These are phyloP conservation scores for Hymenoscyphus fructigenus DNA, from an alignment of 2,329 filamentous ascomycete species.

Conservation along the genomic window DNA sequence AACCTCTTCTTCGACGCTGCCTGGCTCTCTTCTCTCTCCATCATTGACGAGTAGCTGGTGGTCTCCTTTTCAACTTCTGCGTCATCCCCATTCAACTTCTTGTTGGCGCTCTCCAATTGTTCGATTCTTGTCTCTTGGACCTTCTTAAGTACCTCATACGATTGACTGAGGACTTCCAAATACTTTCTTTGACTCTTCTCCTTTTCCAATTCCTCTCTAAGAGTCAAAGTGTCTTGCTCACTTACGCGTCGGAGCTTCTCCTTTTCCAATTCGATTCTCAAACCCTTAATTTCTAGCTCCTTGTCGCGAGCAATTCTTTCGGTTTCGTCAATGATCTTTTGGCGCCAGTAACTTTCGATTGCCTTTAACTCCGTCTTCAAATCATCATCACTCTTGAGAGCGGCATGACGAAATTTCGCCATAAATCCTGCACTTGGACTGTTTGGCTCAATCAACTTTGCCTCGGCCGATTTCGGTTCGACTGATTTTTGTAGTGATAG, in stretches of 20 bases:
- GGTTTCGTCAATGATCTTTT: not conserved
- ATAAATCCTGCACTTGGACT: constrained; percentile 2
- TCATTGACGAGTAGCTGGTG: not conserved
- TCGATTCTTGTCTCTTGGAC: constrained; percentile 2
- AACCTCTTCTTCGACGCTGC: not conserved
- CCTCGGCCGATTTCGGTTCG: not conserved
- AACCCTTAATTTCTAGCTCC: not conserved
- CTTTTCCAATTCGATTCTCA: not conserved
- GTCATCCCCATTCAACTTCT: not conserved
- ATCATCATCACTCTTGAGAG: constrained; percentile 1
- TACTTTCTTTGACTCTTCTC: constrained; percentile 2
- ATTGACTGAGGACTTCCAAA: constrained; percentile 4
- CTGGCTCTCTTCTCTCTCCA: constrained; percentile 1
- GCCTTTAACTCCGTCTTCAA: not conserved
- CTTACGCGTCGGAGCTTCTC: not conserved
- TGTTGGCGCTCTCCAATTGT: not conserved
- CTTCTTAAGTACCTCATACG: constrained; percentile 3
- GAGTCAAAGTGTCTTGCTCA: not conserved
- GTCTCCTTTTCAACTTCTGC: not conserved
- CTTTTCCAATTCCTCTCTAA: constrained; percentile 1
- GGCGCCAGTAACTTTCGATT: not conserved
- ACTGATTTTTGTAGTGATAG: not conserved
- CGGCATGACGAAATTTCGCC: not conserved
- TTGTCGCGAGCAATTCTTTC: not conserved
- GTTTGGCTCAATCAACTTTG: not conserved